Conservation (phyloP, 2,329 filamentous ascomycete species). For the Talaromyces rugulosus region DNA sequence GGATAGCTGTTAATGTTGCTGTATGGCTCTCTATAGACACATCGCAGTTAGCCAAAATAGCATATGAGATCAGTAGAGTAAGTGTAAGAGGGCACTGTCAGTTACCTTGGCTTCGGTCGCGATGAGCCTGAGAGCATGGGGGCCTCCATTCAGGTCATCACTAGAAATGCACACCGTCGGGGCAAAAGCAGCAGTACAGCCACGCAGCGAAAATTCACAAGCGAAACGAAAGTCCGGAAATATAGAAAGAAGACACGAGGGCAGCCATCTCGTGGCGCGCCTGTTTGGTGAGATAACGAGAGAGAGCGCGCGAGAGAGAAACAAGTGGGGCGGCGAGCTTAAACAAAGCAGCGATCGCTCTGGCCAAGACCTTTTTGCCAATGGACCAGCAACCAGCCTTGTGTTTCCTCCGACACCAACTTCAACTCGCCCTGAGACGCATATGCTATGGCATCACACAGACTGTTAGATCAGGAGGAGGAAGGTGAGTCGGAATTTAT, state of each 20-base stretch:
- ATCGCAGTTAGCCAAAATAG: neutral
- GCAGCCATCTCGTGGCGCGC: neutral
- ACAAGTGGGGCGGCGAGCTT: conserved; percentile 11
- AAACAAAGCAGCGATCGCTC: conserved; percentile 2
- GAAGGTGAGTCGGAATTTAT: conserved; percentile 29
- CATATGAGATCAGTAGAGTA: neutral
- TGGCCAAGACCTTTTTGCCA: neutral
- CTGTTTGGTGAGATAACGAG: neutral
- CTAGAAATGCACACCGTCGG: neutral
- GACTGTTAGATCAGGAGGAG: conserved; percentile 67
- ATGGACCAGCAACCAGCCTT: neutral
- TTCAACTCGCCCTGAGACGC: neutral
- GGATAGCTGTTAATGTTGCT: neutral
- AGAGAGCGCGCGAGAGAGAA: too few species aligned
- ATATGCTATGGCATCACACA: conserved; percentile 53
- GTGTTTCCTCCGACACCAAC: neutral
- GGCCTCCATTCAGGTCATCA: conserved; percentile 6
- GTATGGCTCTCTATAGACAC: neutral
- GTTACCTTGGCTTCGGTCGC: conserved; percentile 2
- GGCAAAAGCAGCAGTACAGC: neutral
- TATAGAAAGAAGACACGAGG: neutral
- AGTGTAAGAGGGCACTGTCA: neutral
- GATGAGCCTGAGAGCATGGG: conserved; percentile 7
- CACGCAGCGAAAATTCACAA: neutral
- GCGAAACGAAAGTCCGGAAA: neutral